Evolutionary conservation across 306 rosid species (phyloP).

Genomic region (Acacia acuminata): DNA sequence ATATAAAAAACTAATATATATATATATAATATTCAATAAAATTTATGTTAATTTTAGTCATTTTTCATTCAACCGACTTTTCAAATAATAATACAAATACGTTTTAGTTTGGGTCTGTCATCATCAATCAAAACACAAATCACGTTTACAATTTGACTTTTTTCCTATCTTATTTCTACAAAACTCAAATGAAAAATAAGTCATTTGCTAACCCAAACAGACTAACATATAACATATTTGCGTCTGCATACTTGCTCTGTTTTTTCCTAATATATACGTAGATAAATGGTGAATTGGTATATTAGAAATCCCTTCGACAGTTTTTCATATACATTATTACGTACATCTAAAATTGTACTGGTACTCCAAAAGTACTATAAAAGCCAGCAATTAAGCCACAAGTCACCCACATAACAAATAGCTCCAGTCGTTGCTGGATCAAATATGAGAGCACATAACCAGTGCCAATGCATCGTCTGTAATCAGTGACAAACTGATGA

Average conservation of each 20-base stretch:
- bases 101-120: too few relatives aligned
- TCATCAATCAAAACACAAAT: too few relatives aligned
- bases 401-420: background rate
- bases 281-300: background rate
- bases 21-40: too few relatives aligned
- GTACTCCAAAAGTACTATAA: too few relatives aligned
- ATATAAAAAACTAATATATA: too few relatives aligned
- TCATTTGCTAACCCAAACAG: too few relatives aligned
- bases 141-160: too few relatives aligned
- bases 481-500: background rate
- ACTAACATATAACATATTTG: background rate
- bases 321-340: background rate
- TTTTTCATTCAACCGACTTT: too few relatives aligned
- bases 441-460: background rate
- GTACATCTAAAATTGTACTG: background rate
- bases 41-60: too few relatives aligned
- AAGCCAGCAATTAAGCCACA: background rate
- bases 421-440: background rate
- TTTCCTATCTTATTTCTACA: too few relatives aligned
- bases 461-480: background rate
- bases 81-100: too few relatives aligned
- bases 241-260: background rate
- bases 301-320: background rate
- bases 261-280: background rate
- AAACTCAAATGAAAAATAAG: too few relatives aligned